Percentiles rank a stretch among this genome's conserved stretches.
phyloP scores from a whole-genome alignment of 2,329 filamentous ascomycete species.

The Botrytis deweyae region DNA sequence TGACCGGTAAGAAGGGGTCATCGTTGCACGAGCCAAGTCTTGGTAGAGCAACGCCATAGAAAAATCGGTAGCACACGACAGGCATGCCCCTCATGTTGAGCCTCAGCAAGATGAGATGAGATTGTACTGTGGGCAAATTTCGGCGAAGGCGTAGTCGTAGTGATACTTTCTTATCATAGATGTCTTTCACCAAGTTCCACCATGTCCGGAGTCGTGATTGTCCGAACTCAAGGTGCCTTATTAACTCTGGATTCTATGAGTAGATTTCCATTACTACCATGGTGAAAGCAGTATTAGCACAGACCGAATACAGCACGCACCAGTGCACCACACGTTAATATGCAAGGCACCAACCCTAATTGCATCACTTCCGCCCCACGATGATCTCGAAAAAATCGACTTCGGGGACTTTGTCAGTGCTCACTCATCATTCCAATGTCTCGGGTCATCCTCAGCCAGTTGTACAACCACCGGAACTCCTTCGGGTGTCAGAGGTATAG shows the following conservation, averaged over 20 bases:
- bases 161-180: not conserved
- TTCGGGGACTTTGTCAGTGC: not conserved
- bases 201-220: not conserved
- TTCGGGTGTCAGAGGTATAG: not conserved
- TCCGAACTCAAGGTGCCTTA: not conserved
- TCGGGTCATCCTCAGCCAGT: not conserved
- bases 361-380: not conserved
- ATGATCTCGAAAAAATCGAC: too few species aligned
- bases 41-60: not conserved
- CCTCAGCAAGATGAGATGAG: not conserved
- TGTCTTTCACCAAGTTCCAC: not conserved
- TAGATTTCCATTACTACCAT: not conserved
- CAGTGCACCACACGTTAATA: not conserved
- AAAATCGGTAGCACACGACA: not conserved
- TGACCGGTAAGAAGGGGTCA: not conserved
- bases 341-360: not conserved
- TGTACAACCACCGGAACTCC: not conserved
- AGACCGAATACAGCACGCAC: not conserved
- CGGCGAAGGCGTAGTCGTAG: too few species aligned
- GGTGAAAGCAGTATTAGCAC: not conserved
- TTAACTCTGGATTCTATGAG: not conserved
- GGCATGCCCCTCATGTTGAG: not conserved
- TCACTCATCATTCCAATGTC: not conserved
- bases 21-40: constrained; percentile 7
- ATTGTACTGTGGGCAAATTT: not conserved